A percentile compares a stretch with the other conserved stretches of the same genome.
These are phyloP conservation scores for Pyricularia grisea DNA, from an alignment of 2,329 filamentous ascomycete species.

Conservation along the genomic window DNA sequence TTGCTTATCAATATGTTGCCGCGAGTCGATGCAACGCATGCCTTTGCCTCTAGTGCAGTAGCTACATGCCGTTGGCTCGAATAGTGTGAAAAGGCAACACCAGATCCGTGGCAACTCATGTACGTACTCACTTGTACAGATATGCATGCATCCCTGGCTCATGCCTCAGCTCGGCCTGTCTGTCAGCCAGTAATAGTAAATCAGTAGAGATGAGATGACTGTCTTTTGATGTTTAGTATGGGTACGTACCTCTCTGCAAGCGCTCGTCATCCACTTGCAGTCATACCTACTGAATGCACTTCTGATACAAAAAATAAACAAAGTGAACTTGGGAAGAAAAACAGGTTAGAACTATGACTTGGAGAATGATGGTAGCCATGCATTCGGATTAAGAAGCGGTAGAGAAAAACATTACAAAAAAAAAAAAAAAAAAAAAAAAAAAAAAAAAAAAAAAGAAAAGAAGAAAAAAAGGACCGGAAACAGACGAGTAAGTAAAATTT, in stretches of 20 bases:
- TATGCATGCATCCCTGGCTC: background rate
- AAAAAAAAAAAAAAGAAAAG: too few relatives aligned
- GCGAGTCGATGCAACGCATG: background rate
- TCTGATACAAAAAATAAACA: background rate
- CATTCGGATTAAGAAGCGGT: background rate
- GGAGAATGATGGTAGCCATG: background rate
- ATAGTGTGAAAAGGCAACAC: background rate
- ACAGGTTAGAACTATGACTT: background rate
- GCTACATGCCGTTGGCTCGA: background rate
- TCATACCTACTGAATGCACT: background rate
- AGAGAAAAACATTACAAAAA: background rate
- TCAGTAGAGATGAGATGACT: background rate
- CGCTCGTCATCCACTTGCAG: background rate
- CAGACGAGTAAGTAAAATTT: background rate
- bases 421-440: too few relatives aligned
- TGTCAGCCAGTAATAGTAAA: background rate
- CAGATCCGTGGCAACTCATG: background rate
- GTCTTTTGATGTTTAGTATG: background rate
- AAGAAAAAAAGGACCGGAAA: background rate
- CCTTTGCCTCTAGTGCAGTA: background rate
- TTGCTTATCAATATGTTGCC: background rate
- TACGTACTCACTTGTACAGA: background rate
- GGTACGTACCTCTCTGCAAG: background rate
- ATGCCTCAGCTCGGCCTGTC: background rate
- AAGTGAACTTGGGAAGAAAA: background rate